Conservation (phyloP, 257 asterid species). For the Solanum rostratum region DNA sequence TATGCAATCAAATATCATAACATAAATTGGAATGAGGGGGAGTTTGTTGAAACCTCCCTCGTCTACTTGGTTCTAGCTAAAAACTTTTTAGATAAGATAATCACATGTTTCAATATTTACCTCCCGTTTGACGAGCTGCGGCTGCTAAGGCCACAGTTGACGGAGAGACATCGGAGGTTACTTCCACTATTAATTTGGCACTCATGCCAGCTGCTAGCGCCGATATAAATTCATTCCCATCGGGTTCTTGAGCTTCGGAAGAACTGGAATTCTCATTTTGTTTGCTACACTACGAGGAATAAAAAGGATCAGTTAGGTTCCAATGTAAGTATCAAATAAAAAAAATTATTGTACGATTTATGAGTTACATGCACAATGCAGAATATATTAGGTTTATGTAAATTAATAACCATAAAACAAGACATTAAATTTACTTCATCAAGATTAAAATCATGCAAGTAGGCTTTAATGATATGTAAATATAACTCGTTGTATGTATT, state of each 20-base stretch:
- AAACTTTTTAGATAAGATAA: not conserved
- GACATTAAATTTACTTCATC: not conserved
- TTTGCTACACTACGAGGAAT: conserved; percentile 19
- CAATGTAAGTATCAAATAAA: no score
- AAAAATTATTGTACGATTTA: not conserved
- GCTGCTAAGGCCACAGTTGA: conserved; percentile 58
- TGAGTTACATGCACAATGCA: not conserved
- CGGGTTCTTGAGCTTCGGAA: conserved; percentile 16
- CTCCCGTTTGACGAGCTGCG: conserved; percentile 50
- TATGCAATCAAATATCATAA: no score
- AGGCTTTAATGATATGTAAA: not conserved
- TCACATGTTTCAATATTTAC: conserved; percentile 2
- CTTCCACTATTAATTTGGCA: conserved; percentile 48
- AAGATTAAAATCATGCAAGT: not conserved
- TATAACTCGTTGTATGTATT: not conserved
- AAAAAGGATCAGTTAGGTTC: not conserved
- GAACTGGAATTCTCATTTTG: conserved; percentile 24
- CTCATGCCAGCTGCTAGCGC: conserved; percentile 56
- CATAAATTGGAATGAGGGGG: not conserved
- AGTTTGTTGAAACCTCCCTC: not conserved
- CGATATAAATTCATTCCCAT: conserved; percentile 44
- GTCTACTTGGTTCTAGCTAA: not conserved
- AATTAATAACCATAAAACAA: not conserved
- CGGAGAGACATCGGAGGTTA: conserved; percentile 37
- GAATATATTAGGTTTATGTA: not conserved